phyloP scores from a whole-genome alignment of 345 rosid genomes.

The Boechera stricta region DNA sequence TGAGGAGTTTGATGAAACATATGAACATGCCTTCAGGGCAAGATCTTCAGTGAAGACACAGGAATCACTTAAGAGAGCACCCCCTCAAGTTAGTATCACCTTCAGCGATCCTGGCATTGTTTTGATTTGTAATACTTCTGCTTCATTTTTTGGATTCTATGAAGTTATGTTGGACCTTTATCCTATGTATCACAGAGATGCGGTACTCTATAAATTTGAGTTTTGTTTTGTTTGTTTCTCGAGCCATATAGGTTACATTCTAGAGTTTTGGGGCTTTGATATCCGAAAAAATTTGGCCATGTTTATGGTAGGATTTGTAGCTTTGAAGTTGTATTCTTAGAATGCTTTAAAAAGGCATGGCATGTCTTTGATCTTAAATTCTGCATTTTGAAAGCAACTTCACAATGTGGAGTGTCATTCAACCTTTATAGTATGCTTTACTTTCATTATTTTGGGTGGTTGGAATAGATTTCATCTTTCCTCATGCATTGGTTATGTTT shows the following conservation, averaged over 20 bases:
- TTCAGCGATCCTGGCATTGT: constrained; percentile 29
- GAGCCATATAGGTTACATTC: constrained; percentile 1
- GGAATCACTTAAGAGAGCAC: constrained; percentile 51
- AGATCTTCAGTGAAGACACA: constrained; percentile 42
- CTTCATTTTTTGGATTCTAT: background rate
- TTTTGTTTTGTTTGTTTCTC: background rate
- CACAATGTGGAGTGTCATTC: background rate
- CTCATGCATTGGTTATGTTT: constrained; percentile 28
- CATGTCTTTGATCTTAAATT: background rate
- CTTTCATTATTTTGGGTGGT: constrained; percentile 9
- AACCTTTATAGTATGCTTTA: background rate
- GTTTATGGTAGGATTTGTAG: background rate
- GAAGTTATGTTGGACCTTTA: background rate
- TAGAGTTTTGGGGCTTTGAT: background rate
- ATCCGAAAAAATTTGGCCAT: background rate
- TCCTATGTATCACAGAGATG: constrained; percentile 2
- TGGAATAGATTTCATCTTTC: background rate
- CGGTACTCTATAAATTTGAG: background rate
- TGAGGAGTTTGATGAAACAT: constrained; percentile 93
- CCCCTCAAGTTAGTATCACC: constrained; percentile 58
- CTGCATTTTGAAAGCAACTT: background rate
- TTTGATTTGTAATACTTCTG: constrained; percentile 11
- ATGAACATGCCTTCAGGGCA: constrained; percentile 84
- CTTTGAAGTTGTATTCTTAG: background rate
- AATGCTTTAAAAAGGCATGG: background rate